A percentile compares a stretch with the other conserved stretches of the same genome.
These are phyloP conservation scores for Ulvella scutata DNA, from an alignment of 139 green algal species.

Conservation along the genomic window DNA sequence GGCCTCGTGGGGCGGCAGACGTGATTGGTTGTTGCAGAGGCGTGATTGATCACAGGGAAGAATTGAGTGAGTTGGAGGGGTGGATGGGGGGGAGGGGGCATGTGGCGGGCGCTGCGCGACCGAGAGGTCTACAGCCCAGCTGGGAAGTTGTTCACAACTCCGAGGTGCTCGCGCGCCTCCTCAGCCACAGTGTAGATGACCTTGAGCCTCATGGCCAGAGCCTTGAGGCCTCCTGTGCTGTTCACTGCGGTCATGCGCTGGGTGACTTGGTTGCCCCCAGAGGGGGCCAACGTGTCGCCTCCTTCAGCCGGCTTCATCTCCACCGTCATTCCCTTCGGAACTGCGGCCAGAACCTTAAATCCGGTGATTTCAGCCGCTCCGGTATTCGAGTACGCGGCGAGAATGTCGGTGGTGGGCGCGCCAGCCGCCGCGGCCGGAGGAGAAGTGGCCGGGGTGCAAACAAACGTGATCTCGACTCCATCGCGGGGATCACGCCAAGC, in stretches of 20 bases:
- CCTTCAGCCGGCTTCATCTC: neutral
- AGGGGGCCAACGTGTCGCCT: neutral
- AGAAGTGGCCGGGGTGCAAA: no score
- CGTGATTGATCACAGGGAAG: no score
- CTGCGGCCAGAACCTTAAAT: neutral
- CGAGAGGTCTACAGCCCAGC: neutral
- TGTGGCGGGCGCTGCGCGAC: no score
- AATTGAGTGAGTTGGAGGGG: no score
- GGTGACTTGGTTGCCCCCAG: neutral
- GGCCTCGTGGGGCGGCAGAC: no score
- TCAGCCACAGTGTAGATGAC: neutral
- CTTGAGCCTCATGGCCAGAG: constrained; percentile 2
- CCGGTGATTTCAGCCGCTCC: neutral
- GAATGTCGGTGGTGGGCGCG: neutral
- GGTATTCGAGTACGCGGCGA: neutral
- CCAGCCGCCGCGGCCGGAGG: neutral
- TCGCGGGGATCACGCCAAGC: neutral
- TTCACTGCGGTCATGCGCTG: neutral
- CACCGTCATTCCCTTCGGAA: neutral
- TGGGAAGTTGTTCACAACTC: neutral
- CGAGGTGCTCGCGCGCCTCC: neutral
- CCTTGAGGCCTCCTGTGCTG: neutral
- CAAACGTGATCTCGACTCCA: neutral
- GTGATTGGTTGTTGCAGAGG: no score
- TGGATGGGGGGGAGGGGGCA: no score